Evolutionary conservation across 106 monocot species (phyloP), one percentile per base, ranked within the genome.

Genomic region (Phalaenopsis aphrodite): DNA sequence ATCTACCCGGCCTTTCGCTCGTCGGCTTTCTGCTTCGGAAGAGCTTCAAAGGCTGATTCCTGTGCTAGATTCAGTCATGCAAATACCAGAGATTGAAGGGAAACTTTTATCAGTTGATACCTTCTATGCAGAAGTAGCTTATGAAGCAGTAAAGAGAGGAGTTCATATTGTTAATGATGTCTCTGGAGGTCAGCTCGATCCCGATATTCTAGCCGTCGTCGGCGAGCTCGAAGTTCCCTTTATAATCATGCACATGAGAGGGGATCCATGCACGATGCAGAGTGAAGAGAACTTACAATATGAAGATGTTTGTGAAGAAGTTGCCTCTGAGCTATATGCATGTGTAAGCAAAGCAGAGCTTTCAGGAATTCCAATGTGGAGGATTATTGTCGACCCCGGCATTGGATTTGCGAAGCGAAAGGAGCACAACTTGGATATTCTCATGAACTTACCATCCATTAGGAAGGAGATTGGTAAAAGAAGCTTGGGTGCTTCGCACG

Each of bases 161-260:
- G 97, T 82, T 18, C 92, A 97, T 82, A 89, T 97, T 15, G 87
- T 97, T 77, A 97, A 97, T 69, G 94, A 97, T 83, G 92, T 97
- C 10, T 97, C 97, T 55, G 92, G 89, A 42, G 97, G 97, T 21
- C 81, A 80, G 71, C 85, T 97, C 77, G 92, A 97, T 73, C 86
- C 97, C 14, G 75, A 81, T 36, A 92, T 97, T 72, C 83, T 92
- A 18, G 47, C 55, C 48, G 81, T 86, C 21, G 92, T 92, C 21
- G 83, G 80, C 41, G 80, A 87, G 16, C 85, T 94, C 15, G 84
- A 87, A 24, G 92, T 97, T 66, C 90, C 94, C 36, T 97, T 85
- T 76, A 45, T 94, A 66, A 47, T 56, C 1, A 97, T 97, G 97
- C 97, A 97, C 57, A 92, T 94, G 97, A 92, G 94, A 82, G 97